phyloP scores from a whole-genome alignment of 2,329 filamentous ascomycete species.

The Davidsoniella eucalypti region DNA sequence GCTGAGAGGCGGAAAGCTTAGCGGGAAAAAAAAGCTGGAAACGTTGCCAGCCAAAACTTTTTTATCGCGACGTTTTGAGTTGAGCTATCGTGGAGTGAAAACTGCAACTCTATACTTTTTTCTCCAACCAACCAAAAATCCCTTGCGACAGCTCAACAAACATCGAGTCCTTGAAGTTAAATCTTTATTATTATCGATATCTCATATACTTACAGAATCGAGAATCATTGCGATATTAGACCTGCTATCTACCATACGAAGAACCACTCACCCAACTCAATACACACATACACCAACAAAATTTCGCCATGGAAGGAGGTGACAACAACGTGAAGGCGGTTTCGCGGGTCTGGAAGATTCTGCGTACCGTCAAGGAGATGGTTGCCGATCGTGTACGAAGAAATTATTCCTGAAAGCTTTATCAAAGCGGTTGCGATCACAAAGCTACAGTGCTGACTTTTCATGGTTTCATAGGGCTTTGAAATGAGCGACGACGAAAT shows the following conservation, averaged over 20 bases:
- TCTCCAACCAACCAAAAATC: too few species aligned
- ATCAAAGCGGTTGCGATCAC: background rate
- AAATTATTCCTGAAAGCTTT: background rate
- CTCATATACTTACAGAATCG: background rate
- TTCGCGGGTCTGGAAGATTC: constrained; percentile 77
- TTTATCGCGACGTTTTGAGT: constrained; percentile 2
- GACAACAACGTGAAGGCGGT: constrained; percentile 30
- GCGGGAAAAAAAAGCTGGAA: too few species aligned
- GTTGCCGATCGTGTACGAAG: constrained; percentile 70
- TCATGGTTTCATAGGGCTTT: constrained; percentile 55
- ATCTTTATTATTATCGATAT: constrained; percentile 6
- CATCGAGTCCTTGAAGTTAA: too few species aligned
- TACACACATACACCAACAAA: background rate
- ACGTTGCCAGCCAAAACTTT: constrained; percentile 5
- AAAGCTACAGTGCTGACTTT: background rate
- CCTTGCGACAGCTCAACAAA: too few species aligned
- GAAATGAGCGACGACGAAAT: constrained; percentile 81
- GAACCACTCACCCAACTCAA: background rate
- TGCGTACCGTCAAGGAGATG: constrained; percentile 91
- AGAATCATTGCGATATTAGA: background rate
- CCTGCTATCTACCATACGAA: background rate
- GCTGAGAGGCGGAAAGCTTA: constrained; percentile 5
- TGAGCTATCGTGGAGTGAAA: too few species aligned
- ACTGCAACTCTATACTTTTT: too few species aligned
- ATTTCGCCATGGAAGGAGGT: constrained; percentile 23